These are phyloP conservation scores for Diaporthe vaccinii DNA, from an alignment of 2,329 filamentous ascomycete species.

Conservation along the genomic window DNA sequence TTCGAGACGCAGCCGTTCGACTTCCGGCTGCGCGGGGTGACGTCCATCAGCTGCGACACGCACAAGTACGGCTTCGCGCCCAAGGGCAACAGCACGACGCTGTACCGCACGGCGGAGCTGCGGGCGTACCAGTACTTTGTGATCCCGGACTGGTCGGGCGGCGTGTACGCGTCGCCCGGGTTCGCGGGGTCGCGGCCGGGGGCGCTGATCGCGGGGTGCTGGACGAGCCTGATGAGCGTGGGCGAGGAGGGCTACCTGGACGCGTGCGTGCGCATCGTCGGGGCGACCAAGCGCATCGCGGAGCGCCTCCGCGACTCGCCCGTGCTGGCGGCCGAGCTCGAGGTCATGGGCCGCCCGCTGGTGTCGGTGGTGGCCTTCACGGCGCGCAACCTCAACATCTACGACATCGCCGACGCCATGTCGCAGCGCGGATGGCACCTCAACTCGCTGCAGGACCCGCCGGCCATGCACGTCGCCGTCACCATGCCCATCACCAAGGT, in stretches of 20 bases:
- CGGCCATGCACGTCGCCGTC: slow-evolving; percentile 94
- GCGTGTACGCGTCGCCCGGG: slow-evolving; percentile 93
- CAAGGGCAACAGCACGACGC: slow-evolving; percentile 93
- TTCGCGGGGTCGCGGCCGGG: slow-evolving; percentile 94
- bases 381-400: slow-evolving; percentile 87
- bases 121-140: slow-evolving; percentile 97
- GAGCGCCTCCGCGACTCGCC: slow-evolving; percentile 79
- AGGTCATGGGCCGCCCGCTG: slow-evolving; percentile 85
- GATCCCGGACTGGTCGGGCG: slow-evolving; percentile 93
- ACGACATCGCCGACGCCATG: slow-evolving; percentile 95
- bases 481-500: slow-evolving; percentile 87
- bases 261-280: slow-evolving; percentile 89
- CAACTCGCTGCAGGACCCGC: slow-evolving; percentile 91
- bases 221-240: slow-evolving; percentile 90
- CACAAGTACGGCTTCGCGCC: slow-evolving; percentile 99
- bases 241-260: slow-evolving; percentile 91
- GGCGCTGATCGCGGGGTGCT: slow-evolving; percentile 94
- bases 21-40: slow-evolving; percentile 94
- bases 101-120: slow-evolving; percentile 86
- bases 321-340: slow-evolving; percentile 78
- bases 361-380: slow-evolving; percentile 93
- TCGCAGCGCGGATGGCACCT: slow-evolving; percentile 90
- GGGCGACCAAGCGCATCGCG: slow-evolving; percentile 85
- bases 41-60: slow-evolving; percentile 95
- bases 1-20: slow-evolving; percentile 92